phyloP scores from a whole-genome alignment of 306 rosid species.

The Aeschynomene evenia region DNA sequence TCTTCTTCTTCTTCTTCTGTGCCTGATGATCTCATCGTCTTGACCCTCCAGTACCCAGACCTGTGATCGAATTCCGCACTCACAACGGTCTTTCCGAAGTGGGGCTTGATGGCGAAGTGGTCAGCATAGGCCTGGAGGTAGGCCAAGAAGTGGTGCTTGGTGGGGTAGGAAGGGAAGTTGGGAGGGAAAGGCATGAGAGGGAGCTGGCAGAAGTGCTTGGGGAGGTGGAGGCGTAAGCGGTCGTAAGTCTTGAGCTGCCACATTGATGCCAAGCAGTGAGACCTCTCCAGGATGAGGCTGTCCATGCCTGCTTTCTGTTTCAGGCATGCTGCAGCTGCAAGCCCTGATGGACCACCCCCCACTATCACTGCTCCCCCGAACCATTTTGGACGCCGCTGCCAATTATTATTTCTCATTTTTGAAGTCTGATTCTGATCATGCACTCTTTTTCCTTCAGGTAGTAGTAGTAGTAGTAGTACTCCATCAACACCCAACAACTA shows the following conservation, averaged over 20 bases:
- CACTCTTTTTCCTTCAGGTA: slow-evolving; percentile 51
- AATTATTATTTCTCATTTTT: too few species aligned
- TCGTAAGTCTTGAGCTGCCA: slow-evolving; percentile 81
- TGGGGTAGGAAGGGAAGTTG: slow-evolving; percentile 67
- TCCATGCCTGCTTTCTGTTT: slow-evolving; percentile 56
- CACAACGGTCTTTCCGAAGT: slow-evolving; percentile 44
- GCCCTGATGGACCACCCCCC: slow-evolving; percentile 85
- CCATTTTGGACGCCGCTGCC: too few species aligned
- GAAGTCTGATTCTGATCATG: too few species aligned
- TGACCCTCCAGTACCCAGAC: slow-evolving; percentile 49
- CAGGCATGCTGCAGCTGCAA: slow-evolving; percentile 82
- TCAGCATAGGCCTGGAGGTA: slow-evolving; percentile 54
- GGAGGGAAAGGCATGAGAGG: slow-evolving; percentile 69
- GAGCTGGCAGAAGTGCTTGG: slow-evolving; percentile 73
- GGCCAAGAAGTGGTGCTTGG: slow-evolving; percentile 61
- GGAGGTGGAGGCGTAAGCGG: slow-evolving; percentile 81
- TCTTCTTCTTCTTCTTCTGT: slow-evolving; percentile 12
- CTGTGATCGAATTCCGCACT: slow-evolving; percentile 49
- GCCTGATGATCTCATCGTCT: too few species aligned
- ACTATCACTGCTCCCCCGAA: slow-evolving; percentile 63
- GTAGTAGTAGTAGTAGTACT: slow-evolving; percentile 16
- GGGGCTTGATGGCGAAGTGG: slow-evolving; percentile 49
- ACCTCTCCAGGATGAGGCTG: slow-evolving; percentile 57
- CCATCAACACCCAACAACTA: background rate
- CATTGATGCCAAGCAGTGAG: slow-evolving; percentile 67